Evolutionary conservation across 179 eudicot species (phyloP), one percentile per base, ranked within the genome.

Genomic region (Beta macrorhiza): DNA sequence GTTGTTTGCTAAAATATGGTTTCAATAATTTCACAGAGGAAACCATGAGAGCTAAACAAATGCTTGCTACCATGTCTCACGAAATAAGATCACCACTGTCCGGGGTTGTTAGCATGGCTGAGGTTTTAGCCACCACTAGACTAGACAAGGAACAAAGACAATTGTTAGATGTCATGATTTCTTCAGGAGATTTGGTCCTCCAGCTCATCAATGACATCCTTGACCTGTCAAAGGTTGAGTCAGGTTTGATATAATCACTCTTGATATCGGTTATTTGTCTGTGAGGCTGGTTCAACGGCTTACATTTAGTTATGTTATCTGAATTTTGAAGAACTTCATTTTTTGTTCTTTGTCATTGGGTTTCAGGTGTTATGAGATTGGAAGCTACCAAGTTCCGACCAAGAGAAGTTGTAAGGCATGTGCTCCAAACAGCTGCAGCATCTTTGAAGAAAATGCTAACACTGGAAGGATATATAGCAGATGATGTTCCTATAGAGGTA

Each of bases 21-120:
- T 77, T 56, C 45, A 7, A 64, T 52, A 19, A 79, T 82, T 83
- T 82, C 32, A 73, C 87, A 93, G 98, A 95, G 97, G 97, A 95
- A 93, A 91, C 97, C 42, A 95, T 95, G 98, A 84, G 97, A 79
- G 97, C 97, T 22, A 95, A 95, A 80, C 92, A 95, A 87, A 92
- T 93, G 97, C 92, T 95, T 55, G 98, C 98, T 42, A 95, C 98
- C 79, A 93, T 95, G 98, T 95, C 98, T 32, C 97, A 95, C 80
- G 98, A 95, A 90, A 95, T 95, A 86, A 84, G 98, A 85, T 95
- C 98, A 74, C 98, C 98, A 56, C 80, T 93, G 77, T 87, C 97
- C 25, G 98, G 98, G 77, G 98, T 95, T 71, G 96, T 95, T 59
- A 90, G 98, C 90, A 93, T 95, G 94, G 93, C 97, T 14, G 98